Conservation (phyloP, 2,329 filamentous ascomycete genomes). For the Aspergillus tamarii region DNA sequence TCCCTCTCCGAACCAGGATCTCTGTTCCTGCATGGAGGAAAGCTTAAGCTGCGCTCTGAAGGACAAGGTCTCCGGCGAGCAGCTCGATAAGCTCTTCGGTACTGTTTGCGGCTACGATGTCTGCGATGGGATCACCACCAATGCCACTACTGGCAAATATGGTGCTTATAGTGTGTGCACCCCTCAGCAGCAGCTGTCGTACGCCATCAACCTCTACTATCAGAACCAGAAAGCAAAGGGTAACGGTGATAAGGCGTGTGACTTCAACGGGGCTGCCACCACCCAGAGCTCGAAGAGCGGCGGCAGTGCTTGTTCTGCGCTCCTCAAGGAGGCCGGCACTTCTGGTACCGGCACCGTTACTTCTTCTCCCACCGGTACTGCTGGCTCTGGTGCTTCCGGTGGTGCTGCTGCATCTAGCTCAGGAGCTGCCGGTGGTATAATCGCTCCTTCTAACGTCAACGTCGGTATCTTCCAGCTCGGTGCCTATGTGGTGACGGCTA, state of each 20-base stretch:
- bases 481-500: slow-evolving; percentile 41
- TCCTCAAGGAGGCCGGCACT: slow-evolving; percentile 43
- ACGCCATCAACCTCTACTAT: slow-evolving; percentile 49
- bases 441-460: slow-evolving; percentile 31
- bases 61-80: slow-evolving; percentile 56
- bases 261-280: slow-evolving; percentile 46
- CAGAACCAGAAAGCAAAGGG: slow-evolving; percentile 37
- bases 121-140: slow-evolving; percentile 45
- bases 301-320: slow-evolving; percentile 37
- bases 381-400: slow-evolving; percentile 15
- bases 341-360: slow-evolving; percentile 43
- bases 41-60: slow-evolving; percentile 70
- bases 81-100: slow-evolving; percentile 70
- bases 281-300: slow-evolving; percentile 36
- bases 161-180: slow-evolving; percentile 51
- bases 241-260: slow-evolving; percentile 42
- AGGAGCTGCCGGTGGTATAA: slow-evolving; percentile 31
- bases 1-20: slow-evolving; percentile 73
- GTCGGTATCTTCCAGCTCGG: slow-evolving; percentile 41
- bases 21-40: slow-evolving; percentile 83
- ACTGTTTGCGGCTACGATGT: slow-evolving; percentile 45
- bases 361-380: slow-evolving; percentile 33
- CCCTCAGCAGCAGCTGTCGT: slow-evolving; percentile 45
- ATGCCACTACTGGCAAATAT: slow-evolving; percentile 45
- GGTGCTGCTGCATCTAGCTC: slow-evolving; percentile 24